phyloP scores from a whole-genome alignment of 805 yeast genomes.

The Ogataea trehaloabstinens region DNA sequence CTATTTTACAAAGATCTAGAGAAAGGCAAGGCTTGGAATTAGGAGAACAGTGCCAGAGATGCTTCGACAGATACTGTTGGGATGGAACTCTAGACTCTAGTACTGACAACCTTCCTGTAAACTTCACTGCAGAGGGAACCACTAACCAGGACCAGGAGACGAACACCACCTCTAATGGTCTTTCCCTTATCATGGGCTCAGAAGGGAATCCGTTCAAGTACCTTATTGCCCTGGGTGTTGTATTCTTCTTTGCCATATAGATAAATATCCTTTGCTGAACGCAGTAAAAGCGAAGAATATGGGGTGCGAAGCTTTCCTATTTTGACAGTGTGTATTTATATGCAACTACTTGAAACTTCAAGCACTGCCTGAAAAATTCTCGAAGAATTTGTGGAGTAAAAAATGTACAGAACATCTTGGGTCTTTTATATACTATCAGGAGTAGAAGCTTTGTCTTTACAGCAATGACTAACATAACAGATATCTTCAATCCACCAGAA shows the following conservation, averaged over 20 bases:
- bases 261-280: conserved; percentile 4
- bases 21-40: conserved; percentile 63
- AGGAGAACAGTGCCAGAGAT: conserved; percentile 65
- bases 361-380: no score
- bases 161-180: conserved; percentile 22
- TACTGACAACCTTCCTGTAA: conserved; percentile 22
- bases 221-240: conserved; percentile 6
- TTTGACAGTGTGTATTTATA: no score
- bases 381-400: no score
- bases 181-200: conserved; percentile 3
- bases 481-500: conserved; percentile 52
- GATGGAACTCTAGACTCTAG: conserved; percentile 28
- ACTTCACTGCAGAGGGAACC: conserved; percentile 41
- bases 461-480: conserved; percentile 48
- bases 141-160: conserved; percentile 30
- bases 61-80: conserved; percentile 73
- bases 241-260: conserved; percentile 8
- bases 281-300: conserved; percentile 1
- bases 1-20: conserved; percentile 72
- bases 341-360: no score
- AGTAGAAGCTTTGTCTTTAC: no score
- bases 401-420: no score
- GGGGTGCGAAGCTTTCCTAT: no score
- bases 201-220: conserved; percentile 2
- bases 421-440: no score